Evolutionary conservation across 1,284 basidiomycete species (phyloP).

Genomic region (Rhizoctonia solani): DNA sequence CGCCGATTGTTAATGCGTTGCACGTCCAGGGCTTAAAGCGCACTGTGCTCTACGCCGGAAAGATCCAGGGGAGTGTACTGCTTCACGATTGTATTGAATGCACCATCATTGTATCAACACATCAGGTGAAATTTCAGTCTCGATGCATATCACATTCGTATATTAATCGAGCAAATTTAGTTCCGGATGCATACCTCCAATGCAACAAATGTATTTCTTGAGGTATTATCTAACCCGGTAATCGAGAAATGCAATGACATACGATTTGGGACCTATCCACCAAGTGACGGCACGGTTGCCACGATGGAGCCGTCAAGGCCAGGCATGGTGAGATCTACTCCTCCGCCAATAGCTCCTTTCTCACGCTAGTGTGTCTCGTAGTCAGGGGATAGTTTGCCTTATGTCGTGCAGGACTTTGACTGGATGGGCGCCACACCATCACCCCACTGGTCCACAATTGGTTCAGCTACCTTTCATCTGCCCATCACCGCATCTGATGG

Average conservation of each 20-base stretch:
- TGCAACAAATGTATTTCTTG: constrained; percentile 15
- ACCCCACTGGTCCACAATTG: constrained; percentile 17
- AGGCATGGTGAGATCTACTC: neutral
- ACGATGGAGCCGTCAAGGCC: neutral
- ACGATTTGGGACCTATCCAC: constrained; percentile 20
- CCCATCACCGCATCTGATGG: neutral
- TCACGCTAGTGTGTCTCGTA: neutral
- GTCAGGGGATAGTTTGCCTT: neutral
- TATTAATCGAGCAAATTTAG: neutral
- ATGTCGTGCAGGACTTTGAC: constrained; percentile 26
- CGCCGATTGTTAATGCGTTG: constrained; percentile 3
- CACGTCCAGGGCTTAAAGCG: constrained; percentile 21
- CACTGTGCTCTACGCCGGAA: constrained; percentile 24
- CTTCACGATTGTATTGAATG: constrained; percentile 15
- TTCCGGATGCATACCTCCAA: constrained; percentile 29
- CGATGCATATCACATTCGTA: neutral
- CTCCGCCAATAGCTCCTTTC: neutral
- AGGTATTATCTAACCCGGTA: constrained; percentile 20
- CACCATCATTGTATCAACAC: constrained; percentile 19
- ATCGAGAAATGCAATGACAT: constrained; percentile 24
- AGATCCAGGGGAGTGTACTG: constrained; percentile 18
- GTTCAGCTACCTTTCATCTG: neutral
- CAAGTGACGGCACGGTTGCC: neutral
- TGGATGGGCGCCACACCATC: constrained; percentile 19
- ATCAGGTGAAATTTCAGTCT: constrained; percentile 2